These are phyloP conservation scores for Aspergillus ochraceus DNA, from an alignment of 2,329 filamentous ascomycete genomes.

Conservation along the genomic window DNA sequence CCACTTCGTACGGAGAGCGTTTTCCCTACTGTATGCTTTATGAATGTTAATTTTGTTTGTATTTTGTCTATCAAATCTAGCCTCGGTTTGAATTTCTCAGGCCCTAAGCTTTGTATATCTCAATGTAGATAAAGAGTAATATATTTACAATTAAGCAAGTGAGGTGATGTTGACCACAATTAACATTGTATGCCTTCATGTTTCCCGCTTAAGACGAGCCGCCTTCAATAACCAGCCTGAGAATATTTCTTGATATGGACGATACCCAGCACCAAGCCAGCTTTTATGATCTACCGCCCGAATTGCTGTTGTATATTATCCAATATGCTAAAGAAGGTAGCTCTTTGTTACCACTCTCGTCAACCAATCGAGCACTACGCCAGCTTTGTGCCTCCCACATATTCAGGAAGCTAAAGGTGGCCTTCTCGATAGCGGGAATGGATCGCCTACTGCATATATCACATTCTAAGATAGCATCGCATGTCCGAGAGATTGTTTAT, in stretches of 20 bases:
- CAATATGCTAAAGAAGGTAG: background rate
- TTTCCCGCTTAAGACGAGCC: background rate
- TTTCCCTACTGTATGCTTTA: background rate
- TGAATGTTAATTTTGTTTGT: background rate
- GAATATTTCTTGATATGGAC: background rate
- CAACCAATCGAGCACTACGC: background rate
- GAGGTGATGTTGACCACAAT: background rate
- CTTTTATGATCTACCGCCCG: background rate
- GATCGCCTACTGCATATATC: conserved; percentile 3
- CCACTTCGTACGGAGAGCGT: background rate
- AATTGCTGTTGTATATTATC: background rate
- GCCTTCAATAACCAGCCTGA: background rate
- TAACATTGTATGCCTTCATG: background rate
- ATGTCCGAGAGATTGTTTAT: conserved; percentile 4
- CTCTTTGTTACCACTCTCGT: background rate
- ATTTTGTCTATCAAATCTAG: background rate
- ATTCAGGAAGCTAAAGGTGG: background rate
- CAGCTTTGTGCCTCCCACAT: background rate
- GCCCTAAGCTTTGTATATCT: background rate
- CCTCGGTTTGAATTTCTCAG: background rate
- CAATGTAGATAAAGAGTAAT: background rate
- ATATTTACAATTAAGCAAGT: background rate
- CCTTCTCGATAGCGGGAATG: background rate
- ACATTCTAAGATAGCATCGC: background rate
- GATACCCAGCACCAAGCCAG: background rate